Conservation (phyloP, 352 stramenopile species). For the Pythium myriotylum region DNA sequence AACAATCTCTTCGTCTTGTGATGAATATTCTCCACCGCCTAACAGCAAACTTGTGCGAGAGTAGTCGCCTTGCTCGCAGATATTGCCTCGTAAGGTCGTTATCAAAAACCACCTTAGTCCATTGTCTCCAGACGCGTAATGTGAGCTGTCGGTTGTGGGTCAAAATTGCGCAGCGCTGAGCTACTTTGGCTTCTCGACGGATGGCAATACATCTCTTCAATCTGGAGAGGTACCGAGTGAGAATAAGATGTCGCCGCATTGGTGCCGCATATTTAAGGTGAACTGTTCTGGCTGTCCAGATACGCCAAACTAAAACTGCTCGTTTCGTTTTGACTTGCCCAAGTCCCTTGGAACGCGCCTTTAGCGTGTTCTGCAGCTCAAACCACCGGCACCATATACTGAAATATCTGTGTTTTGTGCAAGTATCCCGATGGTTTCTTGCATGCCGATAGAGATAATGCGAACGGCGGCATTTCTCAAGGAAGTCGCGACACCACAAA, state of each 20-base stretch:
- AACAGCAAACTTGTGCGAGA: constrained; percentile 7
- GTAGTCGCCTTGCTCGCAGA: too few relatives aligned
- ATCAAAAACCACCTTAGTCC: constrained; percentile 6
- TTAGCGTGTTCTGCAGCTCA: too few relatives aligned
- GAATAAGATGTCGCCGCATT: not conserved
- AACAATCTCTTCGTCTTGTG: not conserved
- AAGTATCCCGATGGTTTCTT: not conserved
- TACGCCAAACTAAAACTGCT: constrained; percentile 1
- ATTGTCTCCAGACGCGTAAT: not conserved
- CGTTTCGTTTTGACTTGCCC: too few relatives aligned
- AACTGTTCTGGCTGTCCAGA: constrained; percentile 4
- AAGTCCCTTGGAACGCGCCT: too few relatives aligned
- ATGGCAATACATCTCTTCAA: not conserved
- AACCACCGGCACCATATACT: constrained; percentile 1
- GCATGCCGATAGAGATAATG: not conserved
- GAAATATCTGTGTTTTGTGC: not conserved
- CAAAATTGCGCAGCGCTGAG: not conserved
- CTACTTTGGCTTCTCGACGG: not conserved
- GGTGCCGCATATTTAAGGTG: not conserved
- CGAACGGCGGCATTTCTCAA: not conserved
- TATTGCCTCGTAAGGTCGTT: not conserved
- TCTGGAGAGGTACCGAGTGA: not conserved
- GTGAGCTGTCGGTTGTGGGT: not conserved
- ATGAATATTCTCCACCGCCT: constrained; percentile 19
- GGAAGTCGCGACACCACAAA: constrained; percentile 3